A percentile compares a stretch with the other conserved stretches of the same genome.
Conservation (phyloP, 345 rosid species). For the Linum tenue region DNA sequence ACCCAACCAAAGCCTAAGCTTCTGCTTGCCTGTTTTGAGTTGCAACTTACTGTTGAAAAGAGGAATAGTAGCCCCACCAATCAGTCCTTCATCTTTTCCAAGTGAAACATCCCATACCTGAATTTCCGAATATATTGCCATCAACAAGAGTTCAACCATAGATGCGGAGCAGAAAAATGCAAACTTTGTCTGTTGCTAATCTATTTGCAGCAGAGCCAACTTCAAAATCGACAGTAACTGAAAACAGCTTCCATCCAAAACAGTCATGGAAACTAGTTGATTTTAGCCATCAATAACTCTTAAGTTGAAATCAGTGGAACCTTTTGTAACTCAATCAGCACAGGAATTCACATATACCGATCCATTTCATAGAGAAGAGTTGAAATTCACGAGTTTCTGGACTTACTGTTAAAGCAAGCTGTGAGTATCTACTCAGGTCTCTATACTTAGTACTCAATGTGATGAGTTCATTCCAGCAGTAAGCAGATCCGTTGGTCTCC, state of each 20-base stretch:
- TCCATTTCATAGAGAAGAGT: not conserved
- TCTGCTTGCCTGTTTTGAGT: conserved; percentile 89
- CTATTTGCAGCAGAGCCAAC: not conserved
- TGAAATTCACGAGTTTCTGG: not conserved
- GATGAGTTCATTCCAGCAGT: conserved; percentile 85
- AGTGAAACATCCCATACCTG: conserved; percentile 96
- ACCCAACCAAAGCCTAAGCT: conserved; percentile 87
- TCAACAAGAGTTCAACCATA: conserved; percentile 5
- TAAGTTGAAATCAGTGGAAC: not conserved
- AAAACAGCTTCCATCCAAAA: not conserved
- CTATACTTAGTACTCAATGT: conserved; percentile 76
- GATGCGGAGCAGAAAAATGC: conserved; percentile 1
- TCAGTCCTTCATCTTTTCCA: conserved; percentile 70
- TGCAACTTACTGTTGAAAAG: conserved; percentile 83
- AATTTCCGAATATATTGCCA: conserved; percentile 10
- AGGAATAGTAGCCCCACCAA: conserved; percentile 90
- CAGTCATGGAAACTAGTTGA: not conserved
- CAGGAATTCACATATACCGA: not conserved
- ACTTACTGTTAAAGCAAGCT: conserved; percentile 79
- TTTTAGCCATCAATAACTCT: not conserved
- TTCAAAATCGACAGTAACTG: conserved; percentile 3
- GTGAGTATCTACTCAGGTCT: conserved; percentile 82
- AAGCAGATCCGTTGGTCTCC: conserved; percentile 69
- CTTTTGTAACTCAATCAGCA: not conserved
- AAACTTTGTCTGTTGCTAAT: not conserved